Base-by-base conservation (phyloP, 2,329 filamentous ascomycete species). In the Fusarium floridanum region DNA sequence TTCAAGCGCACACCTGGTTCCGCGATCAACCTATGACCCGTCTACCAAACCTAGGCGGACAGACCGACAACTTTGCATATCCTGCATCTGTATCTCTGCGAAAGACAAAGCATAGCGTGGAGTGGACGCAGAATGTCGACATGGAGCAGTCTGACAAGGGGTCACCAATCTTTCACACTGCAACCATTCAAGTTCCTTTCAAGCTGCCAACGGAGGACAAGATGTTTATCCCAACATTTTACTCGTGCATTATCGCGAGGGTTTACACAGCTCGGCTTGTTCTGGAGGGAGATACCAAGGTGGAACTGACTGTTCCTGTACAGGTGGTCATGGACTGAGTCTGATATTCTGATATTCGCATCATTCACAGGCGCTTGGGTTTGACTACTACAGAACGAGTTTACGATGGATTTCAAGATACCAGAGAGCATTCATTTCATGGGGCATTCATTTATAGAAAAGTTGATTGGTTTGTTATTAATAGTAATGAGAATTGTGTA, bases 1-100 rank as follows among this genome's bases (percentile, higher is more conserved):
- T 78, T 2, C 66, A 72, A 5, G 11, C 74, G 0, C 72, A 78
- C 16, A 78, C 76, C 2, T 78, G 76, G 76, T 78, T 76, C 64
- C 76, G 74, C 6, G 72, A 75, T 7, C 59, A 67, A 1, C 76
- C 76, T 0, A 77, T 70, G 70, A 43, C 59, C 17, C 64, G 32
- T 16, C 34, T 77, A 1, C 76, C 76, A 27, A 78, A 76, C 10
- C 29, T 70, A 1, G 74, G 76, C 9, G 64, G 67, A 8, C 70
- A 66, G 2, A 10, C 55, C 0, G 67, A 59, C 10, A 74, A 71
- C 56, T 74, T 74, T 56, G 67, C 70, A 29, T 76, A 76, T 34
- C 70, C 73, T 2, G 75, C 16, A 9, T 61, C 73, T 0, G 61
- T 74, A 0, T 8, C 70, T 4, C 68, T 76, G 1, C 67, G 64